Evolutionary conservation across 1,284 basidiomycete genomes (phyloP), one percentile per base, ranked within the genome.

Genomic region (Peniophora sp.): DNA sequence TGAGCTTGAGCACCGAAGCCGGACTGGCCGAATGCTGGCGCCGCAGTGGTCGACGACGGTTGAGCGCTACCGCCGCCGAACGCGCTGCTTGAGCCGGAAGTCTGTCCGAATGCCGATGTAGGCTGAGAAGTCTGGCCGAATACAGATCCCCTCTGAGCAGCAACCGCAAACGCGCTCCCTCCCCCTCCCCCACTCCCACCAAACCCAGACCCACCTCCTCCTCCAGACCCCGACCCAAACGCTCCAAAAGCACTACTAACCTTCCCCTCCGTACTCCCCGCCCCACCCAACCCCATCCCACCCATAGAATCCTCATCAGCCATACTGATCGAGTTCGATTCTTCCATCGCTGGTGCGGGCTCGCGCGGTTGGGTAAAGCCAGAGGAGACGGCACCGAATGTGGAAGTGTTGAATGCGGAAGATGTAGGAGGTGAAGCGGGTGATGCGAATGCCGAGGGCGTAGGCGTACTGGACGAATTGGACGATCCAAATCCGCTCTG

Each of bases 1-100:
- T 61, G 49, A 32, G 58, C 49, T 45, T 6, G 39, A 16, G 53
- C 51, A 2, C 53, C 56, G 45, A 61, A 58, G 32, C 35, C 23
- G 19, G 62, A 46, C 45, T 61, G 56, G 11, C 62, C 58, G 50
- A 63, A 63, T 1, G 55, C 54, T 20, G 61, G 38, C 11, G 32
- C 22, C 10, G 53, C n/a, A n/a, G n/a, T n/a, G n/a, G n/a, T n/a
- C n/a, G n/a, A n/a, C n/a, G n/a, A n/a, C n/a, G n/a, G n/a, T n/a
- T n/a, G n/a, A n/a, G n/a, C n/a, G n/a, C n/a, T n/a, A n/a, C n/a
- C n/a, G n/a, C n/a, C n/a, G n/a, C n/a, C n/a, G n/a, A n/a, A n/a
- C n/a, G n/a, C n/a, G n/a, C n/a, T n/a, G n/a, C n/a, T n/a, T n/a
- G n/a, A n/a, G n/a, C n/a, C n/a, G n/a, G n/a, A n/a, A n/a, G n/a